Conservation (phyloP, 2,329 filamentous ascomycete species). For the Colletotrichum echinochloae region DNA sequence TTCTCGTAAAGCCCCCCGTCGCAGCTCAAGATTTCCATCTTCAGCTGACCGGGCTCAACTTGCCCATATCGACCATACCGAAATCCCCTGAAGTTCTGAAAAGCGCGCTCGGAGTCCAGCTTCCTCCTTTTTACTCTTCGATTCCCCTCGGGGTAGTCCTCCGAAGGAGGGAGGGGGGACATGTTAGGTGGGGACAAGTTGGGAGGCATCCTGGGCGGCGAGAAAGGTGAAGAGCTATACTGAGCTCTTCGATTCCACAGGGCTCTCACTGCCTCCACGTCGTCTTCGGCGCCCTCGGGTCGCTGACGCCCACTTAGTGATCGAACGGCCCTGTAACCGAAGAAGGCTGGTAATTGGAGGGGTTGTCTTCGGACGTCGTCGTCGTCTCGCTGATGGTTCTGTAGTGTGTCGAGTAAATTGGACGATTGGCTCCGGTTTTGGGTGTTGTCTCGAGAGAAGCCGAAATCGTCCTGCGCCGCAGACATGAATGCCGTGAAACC, state of each 20-base stretch:
- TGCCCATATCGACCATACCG: conserved; percentile 90
- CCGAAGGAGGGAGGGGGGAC: conserved; percentile 51
- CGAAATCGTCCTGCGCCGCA: conserved; percentile 21
- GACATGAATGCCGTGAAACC: conserved; percentile 35
- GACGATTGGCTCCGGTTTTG: conserved; percentile 14
- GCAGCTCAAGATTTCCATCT: conserved; percentile 90
- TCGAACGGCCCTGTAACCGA: conserved; percentile 20
- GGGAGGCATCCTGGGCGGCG: conserved; percentile 45
- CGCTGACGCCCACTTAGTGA: conserved; percentile 32
- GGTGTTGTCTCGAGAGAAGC: conserved; percentile 6
- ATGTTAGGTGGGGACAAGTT: conserved; percentile 48
- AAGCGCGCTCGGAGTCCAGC: conserved; percentile 71
- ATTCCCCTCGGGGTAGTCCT: conserved; percentile 59
- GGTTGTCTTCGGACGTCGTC: conserved; percentile 24
- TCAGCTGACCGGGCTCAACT: conserved; percentile 82
- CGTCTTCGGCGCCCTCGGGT: conserved; percentile 33
- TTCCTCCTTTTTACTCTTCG: conserved; percentile 76
- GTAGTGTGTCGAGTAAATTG: conserved; percentile 21
- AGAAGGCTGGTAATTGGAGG: conserved; percentile 28
- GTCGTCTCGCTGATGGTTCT: conserved; percentile 35
- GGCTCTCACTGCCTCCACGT: conserved; percentile 39
- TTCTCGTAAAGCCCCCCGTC: conserved; percentile 82
- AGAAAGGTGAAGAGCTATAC: conserved; percentile 39
- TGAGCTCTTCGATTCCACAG: conserved; percentile 39
- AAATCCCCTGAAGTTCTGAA: conserved; percentile 67